phyloP scores from a whole-genome alignment of 768 basidiomycete genomes.

The Tricholoma sp. region DNA sequence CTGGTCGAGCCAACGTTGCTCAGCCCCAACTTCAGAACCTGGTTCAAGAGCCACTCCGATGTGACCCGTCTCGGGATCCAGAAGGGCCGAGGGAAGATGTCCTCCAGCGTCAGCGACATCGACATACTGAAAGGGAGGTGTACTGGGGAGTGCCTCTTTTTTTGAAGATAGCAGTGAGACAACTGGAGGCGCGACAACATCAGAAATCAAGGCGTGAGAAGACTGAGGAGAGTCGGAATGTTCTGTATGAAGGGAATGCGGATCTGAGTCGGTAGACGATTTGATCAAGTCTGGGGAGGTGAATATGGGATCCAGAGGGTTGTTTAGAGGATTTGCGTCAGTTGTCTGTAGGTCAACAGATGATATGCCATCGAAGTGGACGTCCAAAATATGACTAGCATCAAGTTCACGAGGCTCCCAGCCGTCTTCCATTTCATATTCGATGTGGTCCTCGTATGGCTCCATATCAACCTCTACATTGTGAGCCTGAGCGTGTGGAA shows the following conservation, averaged over 20 bases:
- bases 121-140: not conserved
- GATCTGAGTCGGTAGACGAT: not conserved
- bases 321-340: conserved; percentile 6
- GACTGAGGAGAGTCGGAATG: not conserved
- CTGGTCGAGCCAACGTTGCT: not conserved
- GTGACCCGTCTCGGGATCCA: not conserved
- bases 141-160: not conserved
- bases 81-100: not conserved
- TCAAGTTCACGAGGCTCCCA: conserved; percentile 22
- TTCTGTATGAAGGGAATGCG: not conserved
- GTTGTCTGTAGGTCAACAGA: not conserved
- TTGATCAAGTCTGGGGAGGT: not conserved
- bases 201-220: not conserved
- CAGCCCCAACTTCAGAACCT: not conserved
- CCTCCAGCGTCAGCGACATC: not conserved
- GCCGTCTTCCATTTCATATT: conserved; percentile 56
- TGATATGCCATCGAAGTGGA: conserved; percentile 43
- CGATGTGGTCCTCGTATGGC: conserved; percentile 40
- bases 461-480: conserved; percentile 65
- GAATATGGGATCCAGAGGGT: conserved; percentile 15
- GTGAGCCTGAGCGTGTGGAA: conserved; percentile 7
- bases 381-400: conserved; percentile 35
- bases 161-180: not conserved
- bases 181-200: not conserved
- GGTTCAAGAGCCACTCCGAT: not conserved